Evolutionary conservation across 2,329 filamentous ascomycete species (phyloP).

Genomic region (Seiridium unicorne): DNA sequence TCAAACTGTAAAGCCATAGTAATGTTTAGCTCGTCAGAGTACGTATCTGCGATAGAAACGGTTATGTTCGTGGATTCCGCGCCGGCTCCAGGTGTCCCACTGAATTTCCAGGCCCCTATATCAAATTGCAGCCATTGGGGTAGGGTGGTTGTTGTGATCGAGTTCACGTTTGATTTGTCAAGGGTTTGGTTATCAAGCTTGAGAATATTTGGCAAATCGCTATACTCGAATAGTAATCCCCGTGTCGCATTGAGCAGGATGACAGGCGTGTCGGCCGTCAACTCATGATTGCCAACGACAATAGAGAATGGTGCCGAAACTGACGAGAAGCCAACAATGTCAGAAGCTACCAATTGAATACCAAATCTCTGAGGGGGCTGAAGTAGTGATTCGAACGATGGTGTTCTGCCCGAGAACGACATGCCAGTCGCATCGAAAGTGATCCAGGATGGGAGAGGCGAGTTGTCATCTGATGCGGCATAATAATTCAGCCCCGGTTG

Average conservation of each 20-base stretch:
- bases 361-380: constrained; percentile 71
- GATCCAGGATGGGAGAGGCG: constrained; percentile 84
- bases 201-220: constrained; percentile 48
- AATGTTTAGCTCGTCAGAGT: constrained; percentile 56
- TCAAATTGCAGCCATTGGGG: constrained; percentile 73
- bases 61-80: constrained; percentile 61
- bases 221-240: constrained; percentile 51
- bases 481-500: constrained; percentile 66
- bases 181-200: constrained; percentile 57
- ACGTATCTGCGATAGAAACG: constrained; percentile 58
- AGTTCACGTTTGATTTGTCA: constrained; percentile 45
- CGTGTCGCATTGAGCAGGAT: constrained; percentile 57
- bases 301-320: constrained; percentile 67
- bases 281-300: constrained; percentile 66
- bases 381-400: constrained; percentile 59
- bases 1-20: constrained; percentile 39
- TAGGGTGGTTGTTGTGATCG: constrained; percentile 47
- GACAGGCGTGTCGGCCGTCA: constrained; percentile 60
- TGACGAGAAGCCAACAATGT: constrained; percentile 75
- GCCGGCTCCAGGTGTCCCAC: constrained; percentile 61
- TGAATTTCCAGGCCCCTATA: constrained; percentile 56
- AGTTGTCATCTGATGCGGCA: constrained; percentile 71
- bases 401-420: constrained; percentile 70
- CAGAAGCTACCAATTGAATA: constrained; percentile 73
- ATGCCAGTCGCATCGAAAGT: constrained; percentile 65